Evolutionary conservation across 805 yeast species (phyloP), one percentile per base, ranked within the genome.

Genomic region (Jamesozyma jinghongensis): DNA sequence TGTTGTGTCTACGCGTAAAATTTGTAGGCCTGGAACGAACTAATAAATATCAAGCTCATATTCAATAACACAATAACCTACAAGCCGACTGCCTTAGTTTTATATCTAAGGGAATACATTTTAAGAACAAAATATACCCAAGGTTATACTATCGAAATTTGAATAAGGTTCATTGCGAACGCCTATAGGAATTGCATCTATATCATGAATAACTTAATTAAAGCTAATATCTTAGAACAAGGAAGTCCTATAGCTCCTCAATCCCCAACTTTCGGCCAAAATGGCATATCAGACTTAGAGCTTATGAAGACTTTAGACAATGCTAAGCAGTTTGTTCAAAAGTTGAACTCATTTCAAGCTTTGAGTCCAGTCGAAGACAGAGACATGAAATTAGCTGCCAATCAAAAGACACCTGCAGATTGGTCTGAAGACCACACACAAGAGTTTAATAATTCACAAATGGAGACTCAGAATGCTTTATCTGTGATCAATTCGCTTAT

Each of bases 401-500:
- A 22, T 10, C 6, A 7, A 22, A 22, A 22, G 26, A 22, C 26
- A 22, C 10, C 26, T 22, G 26, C 26, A 22, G 26, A 22, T 22
- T 22, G 26, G 26, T 22, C 26, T 7, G 26, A 6, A 22, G 13
- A 34, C 17, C 11, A 31, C 19, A 18, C 40, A 19, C 19, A 17
- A 27, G 28, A 6, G 19, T 13, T 17, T 7, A 37, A 27, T 28
- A 16, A 27, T 16, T 28, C 32, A 4, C 26, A 22, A 13, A 32
- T 14, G 3, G 37, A n/a, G 30, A 22, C 26, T 22, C 26, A 32
- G 5, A 39, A 36, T 11, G 30, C 27, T 17, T 14, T 25, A 11
- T 16, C 31, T 2, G 34, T 54, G 13, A 22, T 63, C 4, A 32
- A 33, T 3, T 48, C 51, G 3, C 41, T 65, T 12, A 30, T 52